These are phyloP conservation scores for Myxozyma monticola DNA, from an alignment of 805 yeast genomes.

Conservation along the genomic window DNA sequence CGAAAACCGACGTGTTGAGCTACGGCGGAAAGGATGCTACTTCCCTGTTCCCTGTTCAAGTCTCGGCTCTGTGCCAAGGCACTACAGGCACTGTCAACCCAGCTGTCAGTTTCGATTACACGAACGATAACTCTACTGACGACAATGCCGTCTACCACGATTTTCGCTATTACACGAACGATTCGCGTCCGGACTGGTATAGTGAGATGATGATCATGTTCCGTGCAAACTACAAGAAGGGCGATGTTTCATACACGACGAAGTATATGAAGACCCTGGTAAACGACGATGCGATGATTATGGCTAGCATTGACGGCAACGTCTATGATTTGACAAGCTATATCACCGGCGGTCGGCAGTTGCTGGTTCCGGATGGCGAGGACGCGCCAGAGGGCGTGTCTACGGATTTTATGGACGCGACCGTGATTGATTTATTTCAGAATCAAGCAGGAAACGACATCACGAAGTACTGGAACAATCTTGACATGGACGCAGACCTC, in stretches of 20 bases:
- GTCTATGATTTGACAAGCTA: constrained; percentile 44
- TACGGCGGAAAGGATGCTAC: constrained; percentile 43
- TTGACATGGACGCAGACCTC: constrained; percentile 33
- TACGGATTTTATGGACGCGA: constrained; percentile 38
- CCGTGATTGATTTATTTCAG: constrained; percentile 39
- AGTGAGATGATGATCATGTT: constrained; percentile 41
- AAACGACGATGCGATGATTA: constrained; percentile 36
- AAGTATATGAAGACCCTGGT: constrained; percentile 37
- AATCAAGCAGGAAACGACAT: constrained; percentile 42
- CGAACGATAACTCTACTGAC: constrained; percentile 40
- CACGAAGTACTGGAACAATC: constrained; percentile 33
- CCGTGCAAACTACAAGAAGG: constrained; percentile 40
- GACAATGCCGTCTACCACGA: constrained; percentile 44
- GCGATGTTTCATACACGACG: constrained; percentile 43
- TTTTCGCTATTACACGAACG: constrained; percentile 42
- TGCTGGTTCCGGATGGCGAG: constrained; percentile 37
- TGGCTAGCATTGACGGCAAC: constrained; percentile 41
- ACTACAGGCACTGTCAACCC: constrained; percentile 40
- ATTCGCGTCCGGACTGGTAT: constrained; percentile 48
- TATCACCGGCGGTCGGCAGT: constrained; percentile 39
- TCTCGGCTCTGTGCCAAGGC: constrained; percentile 44
- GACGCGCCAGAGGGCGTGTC: constrained; percentile 32
- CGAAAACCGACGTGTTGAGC: constrained; percentile 38
- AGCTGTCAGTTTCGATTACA: constrained; percentile 34
- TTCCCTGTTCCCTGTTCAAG: constrained; percentile 43